These are phyloP conservation scores for Mitragyna speciosa DNA, from an alignment of 257 asterid genomes.

Conservation along the genomic window DNA sequence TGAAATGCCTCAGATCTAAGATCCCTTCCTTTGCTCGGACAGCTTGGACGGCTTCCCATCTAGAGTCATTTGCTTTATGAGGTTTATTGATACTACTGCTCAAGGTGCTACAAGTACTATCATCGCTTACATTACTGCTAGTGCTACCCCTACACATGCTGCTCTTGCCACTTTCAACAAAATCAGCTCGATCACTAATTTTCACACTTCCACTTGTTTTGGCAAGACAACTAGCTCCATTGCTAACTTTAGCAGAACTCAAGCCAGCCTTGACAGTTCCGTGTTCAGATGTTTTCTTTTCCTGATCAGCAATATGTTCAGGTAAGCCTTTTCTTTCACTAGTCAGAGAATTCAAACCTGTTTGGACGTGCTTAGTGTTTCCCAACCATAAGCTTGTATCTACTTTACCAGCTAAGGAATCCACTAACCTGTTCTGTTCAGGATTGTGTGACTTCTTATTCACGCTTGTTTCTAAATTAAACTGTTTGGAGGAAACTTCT, in stretches of 20 bases:
- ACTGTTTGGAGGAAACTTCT: conserved; percentile 20
- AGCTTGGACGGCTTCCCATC: conserved; percentile 76
- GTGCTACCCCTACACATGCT: conserved; percentile 71
- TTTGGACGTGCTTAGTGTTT: conserved; percentile 23
- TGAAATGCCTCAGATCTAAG: conserved; percentile 60
- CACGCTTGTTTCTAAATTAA: conserved; percentile 20
- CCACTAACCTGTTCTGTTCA: conserved; percentile 16
- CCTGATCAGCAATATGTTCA: conserved; percentile 37
- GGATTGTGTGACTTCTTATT: conserved; percentile 18
- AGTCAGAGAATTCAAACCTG: conserved; percentile 4
- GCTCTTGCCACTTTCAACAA: conserved; percentile 64
- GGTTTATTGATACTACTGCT: conserved; percentile 66
- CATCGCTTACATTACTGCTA: conserved; percentile 65
- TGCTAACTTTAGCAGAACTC: conserved; percentile 43
- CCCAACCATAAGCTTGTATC: conserved; percentile 30
- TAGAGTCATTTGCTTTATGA: conserved; percentile 65
- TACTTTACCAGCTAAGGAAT: conserved; percentile 22
- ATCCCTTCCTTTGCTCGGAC: conserved; percentile 55
- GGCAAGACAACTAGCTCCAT: conserved; percentile 49
- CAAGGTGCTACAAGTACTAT: conserved; percentile 68
- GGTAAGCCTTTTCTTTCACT: conserved; percentile 30
- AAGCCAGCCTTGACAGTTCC: conserved; percentile 41
- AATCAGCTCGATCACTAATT: conserved; percentile 47
- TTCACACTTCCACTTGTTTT: conserved; percentile 59
- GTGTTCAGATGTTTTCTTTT: conserved; percentile 42